phyloP scores from a whole-genome alignment of 176 grass and related monocot species.

The Puccinellia tenuiflora region DNA sequence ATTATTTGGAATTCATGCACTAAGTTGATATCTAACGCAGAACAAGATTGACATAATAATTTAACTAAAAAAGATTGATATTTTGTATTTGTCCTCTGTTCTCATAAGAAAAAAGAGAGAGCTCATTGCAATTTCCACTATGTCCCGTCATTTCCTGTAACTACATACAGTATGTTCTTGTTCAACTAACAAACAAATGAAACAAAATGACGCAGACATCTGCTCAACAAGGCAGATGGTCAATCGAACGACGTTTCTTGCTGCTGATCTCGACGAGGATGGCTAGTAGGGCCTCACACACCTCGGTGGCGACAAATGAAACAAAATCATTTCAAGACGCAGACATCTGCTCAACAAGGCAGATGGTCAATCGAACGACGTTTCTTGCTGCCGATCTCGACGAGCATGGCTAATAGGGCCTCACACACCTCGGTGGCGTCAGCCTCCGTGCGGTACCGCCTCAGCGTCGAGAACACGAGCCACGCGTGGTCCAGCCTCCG shows the following conservation, averaged over 20 bases:
- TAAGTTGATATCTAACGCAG: no score
- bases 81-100: not conserved
- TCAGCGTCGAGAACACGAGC: slow-evolving; percentile 70
- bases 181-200: not conserved
- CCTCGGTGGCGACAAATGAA: no score
- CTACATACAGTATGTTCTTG: not conserved
- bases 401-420: slow-evolving; percentile 69
- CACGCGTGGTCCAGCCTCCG: slow-evolving; percentile 77
- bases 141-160: not conserved
- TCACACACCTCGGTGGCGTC: slow-evolving; percentile 83
- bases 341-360: not conserved
- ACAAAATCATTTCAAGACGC: not conserved
- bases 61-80: not conserved
- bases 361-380: not conserved
- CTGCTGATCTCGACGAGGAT: no score
- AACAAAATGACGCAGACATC: not conserved
- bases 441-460: slow-evolving; percentile 38
- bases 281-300: no score
- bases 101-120: not conserved
- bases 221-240: not conserved
- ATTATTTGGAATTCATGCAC: no score
- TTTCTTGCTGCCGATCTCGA: slow-evolving; percentile 49
- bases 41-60: not conserved
- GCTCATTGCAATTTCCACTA: not conserved
- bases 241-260: no score